Evolutionary conservation across 2,329 filamentous ascomycete species (phyloP).

Genomic region (Chaetomiaceae sp.): DNA sequence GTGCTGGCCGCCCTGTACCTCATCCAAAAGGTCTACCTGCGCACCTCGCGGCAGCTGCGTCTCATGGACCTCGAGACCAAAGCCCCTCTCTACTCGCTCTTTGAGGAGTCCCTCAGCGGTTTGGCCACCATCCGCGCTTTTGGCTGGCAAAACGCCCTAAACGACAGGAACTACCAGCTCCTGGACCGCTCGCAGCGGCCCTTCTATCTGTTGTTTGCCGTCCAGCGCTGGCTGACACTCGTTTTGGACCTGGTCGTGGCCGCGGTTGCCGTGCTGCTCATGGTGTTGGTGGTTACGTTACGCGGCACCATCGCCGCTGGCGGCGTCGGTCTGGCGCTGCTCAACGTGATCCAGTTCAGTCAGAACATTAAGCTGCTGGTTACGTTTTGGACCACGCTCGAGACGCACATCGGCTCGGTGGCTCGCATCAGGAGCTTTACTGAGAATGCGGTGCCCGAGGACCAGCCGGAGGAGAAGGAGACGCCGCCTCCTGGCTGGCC

Average conservation of each 20-base stretch:
- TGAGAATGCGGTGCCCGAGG: constrained; percentile 27
- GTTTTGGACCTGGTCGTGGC: constrained; percentile 37
- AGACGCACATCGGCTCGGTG: constrained; percentile 34
- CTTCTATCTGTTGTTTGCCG: constrained; percentile 52
- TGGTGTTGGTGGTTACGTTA: constrained; percentile 34
- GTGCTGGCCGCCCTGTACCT: constrained; percentile 32
- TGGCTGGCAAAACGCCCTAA: constrained; percentile 44
- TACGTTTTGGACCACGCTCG: constrained; percentile 28
- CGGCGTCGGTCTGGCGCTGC: constrained; percentile 31
- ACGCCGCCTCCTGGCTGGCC: constrained; percentile 33
- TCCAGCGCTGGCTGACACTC: constrained; percentile 51
- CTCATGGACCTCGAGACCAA: constrained; percentile 51
- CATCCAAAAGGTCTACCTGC: constrained; percentile 47
- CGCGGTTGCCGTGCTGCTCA: constrained; percentile 33
- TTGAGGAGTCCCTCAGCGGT: constrained; percentile 46
- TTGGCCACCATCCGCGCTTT: constrained; percentile 51
- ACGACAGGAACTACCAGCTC: constrained; percentile 42
- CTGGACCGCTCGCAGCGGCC: constrained; percentile 53
- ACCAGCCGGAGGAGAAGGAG: constrained; percentile 22
- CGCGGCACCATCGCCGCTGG: constrained; percentile 29
- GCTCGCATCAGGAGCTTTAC: constrained; percentile 30
- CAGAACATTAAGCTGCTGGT: constrained; percentile 28
- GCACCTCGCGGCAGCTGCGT: constrained; percentile 49
- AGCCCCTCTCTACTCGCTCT: constrained; percentile 44
- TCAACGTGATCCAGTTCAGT: constrained; percentile 30